Percentiles rank a stretch among this genome's conserved stretches.
phyloP scores from a whole-genome alignment of 257 asterid genomes.

The Nyctanthes arbortristis region DNA sequence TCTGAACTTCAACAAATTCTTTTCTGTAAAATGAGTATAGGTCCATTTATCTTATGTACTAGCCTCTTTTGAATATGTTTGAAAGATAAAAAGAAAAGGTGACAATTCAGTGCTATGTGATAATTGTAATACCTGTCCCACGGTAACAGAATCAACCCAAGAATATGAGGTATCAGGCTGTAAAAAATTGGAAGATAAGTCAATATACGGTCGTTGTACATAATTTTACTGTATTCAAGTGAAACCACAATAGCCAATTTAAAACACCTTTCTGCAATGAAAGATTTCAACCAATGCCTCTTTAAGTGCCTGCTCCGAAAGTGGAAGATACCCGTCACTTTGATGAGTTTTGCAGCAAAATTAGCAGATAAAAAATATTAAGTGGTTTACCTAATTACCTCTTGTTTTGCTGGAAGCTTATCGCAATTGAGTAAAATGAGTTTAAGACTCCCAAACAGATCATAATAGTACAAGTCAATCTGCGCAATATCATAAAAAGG shows the following conservation, averaged over 20 bases:
- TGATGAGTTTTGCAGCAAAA: constrained; percentile 27
- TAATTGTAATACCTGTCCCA: constrained; percentile 51
- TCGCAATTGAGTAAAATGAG: constrained; percentile 58
- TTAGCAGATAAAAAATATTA: constrained; percentile 5
- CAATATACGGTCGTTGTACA: constrained; percentile 12
- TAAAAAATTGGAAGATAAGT: constrained; percentile 20
- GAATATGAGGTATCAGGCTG: constrained; percentile 49
- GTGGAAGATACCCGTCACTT: constrained; percentile 23
- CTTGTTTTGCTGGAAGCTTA: constrained; percentile 65
- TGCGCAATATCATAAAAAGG: constrained; percentile 33
- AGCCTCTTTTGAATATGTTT: constrained; percentile 2
- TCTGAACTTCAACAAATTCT: neutral
- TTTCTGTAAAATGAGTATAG: constrained; percentile 6
- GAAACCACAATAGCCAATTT: constrained; percentile 9
- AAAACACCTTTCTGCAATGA: constrained; percentile 56
- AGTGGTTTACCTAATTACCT: constrained; percentile 53
- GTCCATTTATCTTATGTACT: neutral
- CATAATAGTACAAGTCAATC: constrained; percentile 77
- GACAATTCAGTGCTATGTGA: neutral
- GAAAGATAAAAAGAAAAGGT: constrained; percentile 9
- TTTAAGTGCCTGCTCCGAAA: constrained; percentile 55
- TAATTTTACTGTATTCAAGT: constrained; percentile 7
- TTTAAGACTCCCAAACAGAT: constrained; percentile 81
- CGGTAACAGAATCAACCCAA: constrained; percentile 44
- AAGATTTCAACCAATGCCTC: constrained; percentile 75